Conservation (phyloP, 345 rosid species). For the Heritiera fomes region DNA sequence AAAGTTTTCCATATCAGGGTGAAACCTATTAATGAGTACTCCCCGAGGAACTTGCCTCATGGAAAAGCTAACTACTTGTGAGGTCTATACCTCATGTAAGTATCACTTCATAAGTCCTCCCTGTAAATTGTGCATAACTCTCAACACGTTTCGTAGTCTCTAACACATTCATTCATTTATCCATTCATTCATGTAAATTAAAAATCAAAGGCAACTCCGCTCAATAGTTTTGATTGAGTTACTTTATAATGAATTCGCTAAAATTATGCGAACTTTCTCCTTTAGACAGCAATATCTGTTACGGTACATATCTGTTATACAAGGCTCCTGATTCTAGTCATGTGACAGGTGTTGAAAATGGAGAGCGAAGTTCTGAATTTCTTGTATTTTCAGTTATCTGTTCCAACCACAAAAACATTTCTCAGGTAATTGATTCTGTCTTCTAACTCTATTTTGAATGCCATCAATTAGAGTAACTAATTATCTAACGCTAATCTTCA, state of each 20-base stretch:
- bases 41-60: not conserved
- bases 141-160: not conserved
- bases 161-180: not conserved
- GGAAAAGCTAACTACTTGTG: not conserved
- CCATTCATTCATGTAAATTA: not conserved
- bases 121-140: not conserved
- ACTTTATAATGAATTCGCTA: not conserved
- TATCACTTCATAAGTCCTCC: not conserved
- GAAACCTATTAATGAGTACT: constrained; percentile 8
- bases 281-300: not conserved
- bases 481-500: constrained; percentile 16
- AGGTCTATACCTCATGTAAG: not conserved
- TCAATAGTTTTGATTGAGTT: not conserved
- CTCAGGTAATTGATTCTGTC: constrained; percentile 57
- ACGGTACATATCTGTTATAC: constrained; percentile 15
- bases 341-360: constrained; percentile 83
- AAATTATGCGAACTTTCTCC: not conserved
- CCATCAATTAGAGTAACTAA: not conserved
- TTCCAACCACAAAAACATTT: constrained; percentile 85
- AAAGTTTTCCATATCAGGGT: not conserved
- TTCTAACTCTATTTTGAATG: constrained; percentile 2
- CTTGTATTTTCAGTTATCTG: constrained; percentile 67
- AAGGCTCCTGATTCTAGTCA: constrained; percentile 31
- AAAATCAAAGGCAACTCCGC: constrained; percentile 2
- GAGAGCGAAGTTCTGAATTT: constrained; percentile 70